Conservation (phyloP, 768 basidiomycete genomes). For the Pholiota microspora region DNA sequence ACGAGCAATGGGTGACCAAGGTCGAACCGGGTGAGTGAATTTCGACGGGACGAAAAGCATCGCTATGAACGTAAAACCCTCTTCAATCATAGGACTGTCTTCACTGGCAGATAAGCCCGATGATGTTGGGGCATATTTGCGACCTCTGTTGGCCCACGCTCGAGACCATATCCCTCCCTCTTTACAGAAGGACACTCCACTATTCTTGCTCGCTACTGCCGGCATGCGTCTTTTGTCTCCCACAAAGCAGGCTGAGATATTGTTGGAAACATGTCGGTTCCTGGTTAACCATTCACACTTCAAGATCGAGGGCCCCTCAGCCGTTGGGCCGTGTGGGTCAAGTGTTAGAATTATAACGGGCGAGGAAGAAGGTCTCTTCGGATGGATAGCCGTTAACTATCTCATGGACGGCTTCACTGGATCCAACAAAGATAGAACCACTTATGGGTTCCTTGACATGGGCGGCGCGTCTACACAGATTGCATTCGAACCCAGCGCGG, state of each 20-base stretch:
- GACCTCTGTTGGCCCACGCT: slow-evolving; percentile 83
- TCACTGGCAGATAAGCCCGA: slow-evolving; percentile 70
- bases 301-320: slow-evolving; percentile 63
- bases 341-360: slow-evolving; percentile 94
- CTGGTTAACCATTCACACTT: slow-evolving; percentile 77
- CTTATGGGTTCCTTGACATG: slow-evolving; percentile 99
- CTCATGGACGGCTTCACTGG: slow-evolving; percentile 92
- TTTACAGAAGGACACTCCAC: slow-evolving; percentile 77
- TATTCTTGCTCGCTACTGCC: slow-evolving; percentile 94
- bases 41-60: background rate
- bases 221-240: slow-evolving; percentile 89
- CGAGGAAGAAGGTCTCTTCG: slow-evolving; percentile 97
- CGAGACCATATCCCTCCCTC: slow-evolving; percentile 82
- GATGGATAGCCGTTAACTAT: slow-evolving; percentile 99
- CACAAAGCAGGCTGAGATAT: slow-evolving; percentile 64
- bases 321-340: slow-evolving; percentile 82
- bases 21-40: slow-evolving; percentile 85
- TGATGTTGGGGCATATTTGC: slow-evolving; percentile 71
- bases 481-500: slow-evolving; percentile 86
- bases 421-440: slow-evolving; percentile 58
- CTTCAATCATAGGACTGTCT: slow-evolving; percentile 68
- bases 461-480: slow-evolving; percentile 99
- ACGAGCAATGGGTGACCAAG: slow-evolving; percentile 87
- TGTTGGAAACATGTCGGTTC: slow-evolving; percentile 77
- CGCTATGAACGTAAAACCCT: background rate